Evolutionary conservation across 2,329 filamentous ascomycete genomes (phyloP).

Genomic region (Cercospora sp.): DNA sequence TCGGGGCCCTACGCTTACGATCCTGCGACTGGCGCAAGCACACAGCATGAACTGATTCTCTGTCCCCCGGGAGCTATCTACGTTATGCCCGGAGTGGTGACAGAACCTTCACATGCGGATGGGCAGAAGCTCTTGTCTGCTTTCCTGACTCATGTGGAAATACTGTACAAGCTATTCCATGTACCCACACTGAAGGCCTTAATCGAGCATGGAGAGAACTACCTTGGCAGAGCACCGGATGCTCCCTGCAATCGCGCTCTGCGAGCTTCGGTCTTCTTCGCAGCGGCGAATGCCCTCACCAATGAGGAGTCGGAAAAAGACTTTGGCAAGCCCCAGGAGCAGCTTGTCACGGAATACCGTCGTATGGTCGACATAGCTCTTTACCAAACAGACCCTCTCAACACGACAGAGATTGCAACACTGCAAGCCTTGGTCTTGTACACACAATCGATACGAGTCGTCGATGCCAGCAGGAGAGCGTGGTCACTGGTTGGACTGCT

Average conservation of each 20-base stretch:
- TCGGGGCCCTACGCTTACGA: constrained; percentile 18
- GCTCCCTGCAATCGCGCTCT: constrained; percentile 33
- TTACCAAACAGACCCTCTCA: constrained; percentile 37
- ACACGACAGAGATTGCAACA: constrained; percentile 36
- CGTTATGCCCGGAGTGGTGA: constrained; percentile 37
- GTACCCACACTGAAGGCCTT: constrained; percentile 31
- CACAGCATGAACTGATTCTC: constrained; percentile 36
- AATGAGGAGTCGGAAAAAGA: constrained; percentile 34
- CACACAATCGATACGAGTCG: constrained; percentile 28
- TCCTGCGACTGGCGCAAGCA: constrained; percentile 8
- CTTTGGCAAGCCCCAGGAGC: constrained; percentile 26
- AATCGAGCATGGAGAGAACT: constrained; percentile 29
- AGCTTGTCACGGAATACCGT: constrained; percentile 31
- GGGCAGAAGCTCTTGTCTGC: constrained; percentile 26
- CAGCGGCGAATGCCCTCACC: constrained; percentile 35
- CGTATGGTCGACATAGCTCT: constrained; percentile 35
- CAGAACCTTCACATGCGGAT: constrained; percentile 29
- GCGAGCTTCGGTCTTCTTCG: constrained; percentile 37
- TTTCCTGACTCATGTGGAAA: constrained; percentile 35
- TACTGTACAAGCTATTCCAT: constrained; percentile 37
- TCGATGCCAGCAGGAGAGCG: constrained; percentile 32
- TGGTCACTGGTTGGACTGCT: constrained; percentile 38
- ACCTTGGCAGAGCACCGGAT: constrained; percentile 31
- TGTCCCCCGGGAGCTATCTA: constrained; percentile 36
- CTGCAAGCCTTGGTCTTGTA: constrained; percentile 37